phyloP scores from a whole-genome alignment of 1,139 yeast species.

The Debaryomyces psychrophilus region DNA sequence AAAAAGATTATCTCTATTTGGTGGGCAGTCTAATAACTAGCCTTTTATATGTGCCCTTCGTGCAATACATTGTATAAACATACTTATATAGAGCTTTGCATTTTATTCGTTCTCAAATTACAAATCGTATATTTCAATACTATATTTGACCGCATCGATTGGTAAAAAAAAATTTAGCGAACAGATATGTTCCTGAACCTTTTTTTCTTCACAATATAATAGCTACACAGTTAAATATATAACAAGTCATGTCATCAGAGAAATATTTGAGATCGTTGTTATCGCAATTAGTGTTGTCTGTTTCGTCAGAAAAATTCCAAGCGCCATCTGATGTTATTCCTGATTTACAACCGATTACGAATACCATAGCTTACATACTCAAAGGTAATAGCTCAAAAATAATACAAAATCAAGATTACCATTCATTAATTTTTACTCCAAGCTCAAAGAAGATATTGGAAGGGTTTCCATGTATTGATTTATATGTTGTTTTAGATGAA shows the following conservation, averaged over 20 bases:
- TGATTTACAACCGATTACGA: conserved; percentile 10
- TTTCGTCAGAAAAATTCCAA: conserved; percentile 26
- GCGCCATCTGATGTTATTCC: conserved; percentile 14
- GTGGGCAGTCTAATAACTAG: conserved; percentile 15
- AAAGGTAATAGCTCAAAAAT: conserved; percentile 32
- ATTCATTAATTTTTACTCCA: conserved; percentile 18
- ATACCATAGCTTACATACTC: conserved; percentile 21
- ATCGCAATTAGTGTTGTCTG: conserved; percentile 29
- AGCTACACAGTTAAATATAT: background rate
- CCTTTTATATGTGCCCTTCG: background rate
- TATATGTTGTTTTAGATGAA: conserved; percentile 23
- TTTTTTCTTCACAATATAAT: background rate
- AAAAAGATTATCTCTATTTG: conserved; percentile 39
- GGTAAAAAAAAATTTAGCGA: conserved; percentile 1
- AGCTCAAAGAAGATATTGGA: conserved; percentile 17
- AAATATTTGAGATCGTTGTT: conserved; percentile 21
- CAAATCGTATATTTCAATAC: background rate
- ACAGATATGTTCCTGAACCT: background rate
- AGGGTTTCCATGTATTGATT: conserved; percentile 24
- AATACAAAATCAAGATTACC: conserved; percentile 21
- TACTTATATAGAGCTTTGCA: conserved; percentile 7
- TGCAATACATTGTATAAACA: conserved; percentile 3
- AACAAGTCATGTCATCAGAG: conserved; percentile 2
- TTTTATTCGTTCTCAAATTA: conserved; percentile 1
- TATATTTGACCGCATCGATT: conserved; percentile 1